phyloP scores from a whole-genome alignment of 495 filamentous ascomycete genomes.

The Chaetomium fimeti region DNA sequence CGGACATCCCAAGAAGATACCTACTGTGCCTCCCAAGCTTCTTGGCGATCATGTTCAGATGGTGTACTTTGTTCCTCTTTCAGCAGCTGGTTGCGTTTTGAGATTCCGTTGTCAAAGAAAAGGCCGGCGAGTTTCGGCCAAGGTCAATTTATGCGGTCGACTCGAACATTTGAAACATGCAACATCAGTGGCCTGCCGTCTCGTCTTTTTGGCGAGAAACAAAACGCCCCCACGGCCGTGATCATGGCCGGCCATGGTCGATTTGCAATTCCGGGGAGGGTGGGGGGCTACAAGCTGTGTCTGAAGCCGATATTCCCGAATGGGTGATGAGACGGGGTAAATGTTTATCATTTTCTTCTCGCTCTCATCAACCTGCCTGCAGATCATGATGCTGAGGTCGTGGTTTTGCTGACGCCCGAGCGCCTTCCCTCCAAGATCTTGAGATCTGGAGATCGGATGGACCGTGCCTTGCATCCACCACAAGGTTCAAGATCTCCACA shows the following conservation, averaged over 20 bases:
- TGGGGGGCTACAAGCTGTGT: too few species aligned
- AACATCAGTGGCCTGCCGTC: not conserved
- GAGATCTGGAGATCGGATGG: constrained; percentile 1
- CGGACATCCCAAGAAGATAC: not conserved
- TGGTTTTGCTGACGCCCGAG: too few species aligned
- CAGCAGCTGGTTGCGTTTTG: too few species aligned
- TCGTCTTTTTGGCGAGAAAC: not conserved
- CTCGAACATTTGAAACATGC: not conserved
- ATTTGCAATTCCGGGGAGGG: too few species aligned
- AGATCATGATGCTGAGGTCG: too few species aligned
- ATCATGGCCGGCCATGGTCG: not conserved
- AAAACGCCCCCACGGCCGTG: not conserved
- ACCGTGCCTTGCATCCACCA: constrained; percentile 1
- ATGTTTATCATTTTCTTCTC: too few species aligned
- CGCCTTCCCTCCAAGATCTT: not conserved
- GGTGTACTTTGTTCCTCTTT: too few species aligned
- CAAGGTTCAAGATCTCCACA: not conserved
- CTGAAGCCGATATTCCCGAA: too few species aligned
- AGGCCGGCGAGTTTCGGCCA: not conserved
- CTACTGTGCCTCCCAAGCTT: too few species aligned
- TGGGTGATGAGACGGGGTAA: too few species aligned
- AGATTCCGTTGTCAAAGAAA: not conserved
- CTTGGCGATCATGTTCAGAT: too few species aligned
- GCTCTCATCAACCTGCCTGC: too few species aligned
- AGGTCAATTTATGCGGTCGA: not conserved